These are phyloP conservation scores for Polyplosphaeria fusca DNA, from an alignment of 495 filamentous ascomycete species.

Conservation along the genomic window DNA sequence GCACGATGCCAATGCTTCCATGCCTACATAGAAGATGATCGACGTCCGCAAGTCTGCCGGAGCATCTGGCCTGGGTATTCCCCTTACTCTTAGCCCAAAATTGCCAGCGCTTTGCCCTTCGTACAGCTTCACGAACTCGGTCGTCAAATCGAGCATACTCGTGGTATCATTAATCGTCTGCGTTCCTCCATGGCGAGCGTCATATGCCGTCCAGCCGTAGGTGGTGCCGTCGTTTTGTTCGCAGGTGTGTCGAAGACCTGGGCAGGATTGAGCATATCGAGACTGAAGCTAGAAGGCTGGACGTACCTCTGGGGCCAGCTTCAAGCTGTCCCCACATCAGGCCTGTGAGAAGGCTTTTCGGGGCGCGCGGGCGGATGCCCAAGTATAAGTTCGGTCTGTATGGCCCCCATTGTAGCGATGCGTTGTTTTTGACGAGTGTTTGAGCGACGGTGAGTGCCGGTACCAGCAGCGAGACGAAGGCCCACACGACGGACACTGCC, in stretches of 20 bases:
- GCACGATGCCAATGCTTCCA: slow-evolving; percentile 72
- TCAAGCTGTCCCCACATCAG: slow-evolving; percentile 24
- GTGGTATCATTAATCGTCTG: slow-evolving; percentile 83
- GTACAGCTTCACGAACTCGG: slow-evolving; percentile 87
- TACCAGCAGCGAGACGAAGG: slow-evolving; percentile 2
- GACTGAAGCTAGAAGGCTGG: neutral
- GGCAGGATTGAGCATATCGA: neutral
- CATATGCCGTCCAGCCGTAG: slow-evolving; percentile 97
- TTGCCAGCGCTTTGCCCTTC: slow-evolving; percentile 82
- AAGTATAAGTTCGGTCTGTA: slow-evolving; percentile 22
- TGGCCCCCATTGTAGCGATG: slow-evolving; percentile 26
- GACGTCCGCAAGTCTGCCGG: slow-evolving; percentile 63
- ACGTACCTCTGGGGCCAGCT: neutral
- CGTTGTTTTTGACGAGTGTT: slow-evolving; percentile 1
- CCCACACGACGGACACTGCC: slow-evolving; percentile 5
- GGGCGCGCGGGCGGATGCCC: slow-evolving; percentile 21
- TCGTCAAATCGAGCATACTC: slow-evolving; percentile 84
- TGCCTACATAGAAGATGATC: slow-evolving; percentile 72
- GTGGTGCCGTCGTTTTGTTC: slow-evolving; percentile 85
- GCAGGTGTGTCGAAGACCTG: slow-evolving; percentile 89
- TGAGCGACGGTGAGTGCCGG: neutral
- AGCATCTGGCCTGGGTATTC: slow-evolving; percentile 67
- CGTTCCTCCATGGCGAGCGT: slow-evolving; percentile 76
- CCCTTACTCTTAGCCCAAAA: slow-evolving; percentile 87
- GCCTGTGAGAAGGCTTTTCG: slow-evolving; percentile 21